phyloP scores from a whole-genome alignment of 345 rosid genomes.

The Cardamine occulta region DNA sequence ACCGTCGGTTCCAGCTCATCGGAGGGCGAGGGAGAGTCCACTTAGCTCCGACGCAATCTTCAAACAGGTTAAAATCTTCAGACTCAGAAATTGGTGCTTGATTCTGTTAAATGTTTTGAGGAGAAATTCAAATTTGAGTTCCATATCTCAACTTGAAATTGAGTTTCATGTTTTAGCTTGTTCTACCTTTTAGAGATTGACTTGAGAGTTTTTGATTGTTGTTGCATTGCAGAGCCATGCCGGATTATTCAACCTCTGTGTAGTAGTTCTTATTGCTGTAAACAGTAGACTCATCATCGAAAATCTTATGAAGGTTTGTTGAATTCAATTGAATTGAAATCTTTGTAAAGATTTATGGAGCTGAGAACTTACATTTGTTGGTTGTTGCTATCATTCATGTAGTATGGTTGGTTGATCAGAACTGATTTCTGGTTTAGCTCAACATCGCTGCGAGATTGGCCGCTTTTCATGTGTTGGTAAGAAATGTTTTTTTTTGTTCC shows the following conservation, averaged over 20 bases:
- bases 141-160: neutral
- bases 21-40: constrained; percentile 74
- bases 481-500: neutral
- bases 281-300: constrained; percentile 97
- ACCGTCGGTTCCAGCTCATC: constrained; percentile 85
- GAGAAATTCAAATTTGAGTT: constrained; percentile 22
- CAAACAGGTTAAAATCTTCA: constrained; percentile 58
- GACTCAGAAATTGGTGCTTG: neutral
- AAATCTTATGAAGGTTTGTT: constrained; percentile 85
- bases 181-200: neutral
- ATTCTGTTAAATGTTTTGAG: too few relatives aligned
- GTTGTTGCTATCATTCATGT: constrained; percentile 42
- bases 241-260: constrained; percentile 92
- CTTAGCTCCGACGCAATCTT: constrained; percentile 88
- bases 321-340: neutral
- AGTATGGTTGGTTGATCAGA: constrained; percentile 95
- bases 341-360: neutral
- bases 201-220: constrained; percentile 17
- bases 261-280: constrained; percentile 96
- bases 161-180: constrained; percentile 3
- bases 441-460: constrained; percentile 91
- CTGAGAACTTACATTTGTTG: constrained; percentile 1
- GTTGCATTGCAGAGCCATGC: constrained; percentile 84
- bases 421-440: constrained; percentile 97
- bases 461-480: constrained; percentile 98